These are phyloP conservation scores for Botrytis cinerea DNA, from an alignment of 2,329 filamentous ascomycete species.

Conservation along the genomic window DNA sequence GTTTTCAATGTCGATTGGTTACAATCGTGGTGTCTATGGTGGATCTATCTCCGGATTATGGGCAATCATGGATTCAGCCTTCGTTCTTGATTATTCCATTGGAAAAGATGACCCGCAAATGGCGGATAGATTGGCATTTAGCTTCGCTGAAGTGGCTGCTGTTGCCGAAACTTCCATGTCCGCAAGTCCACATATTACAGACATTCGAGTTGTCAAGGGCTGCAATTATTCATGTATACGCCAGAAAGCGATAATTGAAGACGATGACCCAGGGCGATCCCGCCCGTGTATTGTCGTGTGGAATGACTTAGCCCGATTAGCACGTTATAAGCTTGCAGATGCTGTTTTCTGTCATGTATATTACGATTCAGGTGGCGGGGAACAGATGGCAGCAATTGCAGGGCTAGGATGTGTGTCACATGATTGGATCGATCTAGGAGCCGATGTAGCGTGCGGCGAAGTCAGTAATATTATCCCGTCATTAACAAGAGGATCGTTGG, in stretches of 20 bases:
- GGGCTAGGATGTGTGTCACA: neutral
- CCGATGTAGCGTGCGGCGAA: slow-evolving; percentile 7
- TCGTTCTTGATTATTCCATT: slow-evolving; percentile 13
- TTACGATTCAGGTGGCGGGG: neutral
- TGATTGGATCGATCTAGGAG: slow-evolving; percentile 11
- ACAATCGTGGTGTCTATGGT: neutral
- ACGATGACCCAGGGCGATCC: neutral
- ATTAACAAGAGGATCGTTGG: slow-evolving; percentile 5
- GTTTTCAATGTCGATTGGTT: neutral
- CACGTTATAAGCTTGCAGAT: slow-evolving; percentile 15
- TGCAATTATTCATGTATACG: slow-evolving; percentile 19
- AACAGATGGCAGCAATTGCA: slow-evolving; percentile 10
- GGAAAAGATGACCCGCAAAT: neutral
- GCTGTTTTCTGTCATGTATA: slow-evolving; percentile 9
- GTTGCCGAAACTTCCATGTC: neutral
- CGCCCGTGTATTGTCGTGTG: slow-evolving; percentile 4
- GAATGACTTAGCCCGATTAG: neutral
- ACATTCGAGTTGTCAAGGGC: slow-evolving; percentile 8
- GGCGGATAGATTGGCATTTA: neutral
- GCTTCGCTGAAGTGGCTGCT: neutral
- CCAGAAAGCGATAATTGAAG: neutral
- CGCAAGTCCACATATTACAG: slow-evolving; percentile 1
- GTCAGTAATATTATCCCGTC: slow-evolving; percentile 11
- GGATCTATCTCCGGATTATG: neutral
- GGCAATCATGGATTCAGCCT: slow-evolving; percentile 10